Conservation (phyloP, 2,329 filamentous ascomycete species). For the Colletotrichum aenigma region DNA sequence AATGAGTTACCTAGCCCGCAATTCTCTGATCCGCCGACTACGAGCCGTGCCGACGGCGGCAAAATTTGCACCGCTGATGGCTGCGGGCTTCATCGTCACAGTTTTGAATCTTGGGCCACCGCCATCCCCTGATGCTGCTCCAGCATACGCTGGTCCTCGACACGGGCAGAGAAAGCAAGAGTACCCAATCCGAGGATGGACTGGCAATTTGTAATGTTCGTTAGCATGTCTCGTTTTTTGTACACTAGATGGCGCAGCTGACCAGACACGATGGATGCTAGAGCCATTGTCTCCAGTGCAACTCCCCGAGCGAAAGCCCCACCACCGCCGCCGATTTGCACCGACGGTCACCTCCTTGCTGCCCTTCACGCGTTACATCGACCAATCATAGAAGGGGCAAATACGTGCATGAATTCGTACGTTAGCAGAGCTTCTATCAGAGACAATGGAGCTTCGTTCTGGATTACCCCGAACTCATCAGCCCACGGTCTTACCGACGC, state of each 20-base stretch:
- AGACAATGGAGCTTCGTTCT: neutral
- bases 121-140: neutral
- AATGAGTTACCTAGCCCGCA: neutral
- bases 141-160: neutral
- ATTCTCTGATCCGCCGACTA: neutral
- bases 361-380: neutral
- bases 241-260: rapidly evolving
- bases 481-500: neutral
- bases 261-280: neutral
- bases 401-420: neutral
- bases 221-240: neutral
- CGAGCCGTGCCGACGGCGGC: neutral
- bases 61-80: neutral
- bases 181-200: neutral
- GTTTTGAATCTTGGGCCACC: neutral
- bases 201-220: neutral
- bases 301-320: neutral
- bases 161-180: neutral
- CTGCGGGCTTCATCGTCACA: neutral
- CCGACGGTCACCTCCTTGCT: neutral
- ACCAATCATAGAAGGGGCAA: neutral
- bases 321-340: neutral
- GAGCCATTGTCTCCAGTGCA: neutral
- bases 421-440: neutral
- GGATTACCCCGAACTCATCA: neutral